Evolutionary conservation across 805 yeast species (phyloP), one percentile per base, ranked within the genome.

Genomic region (Saccharomycopsis sp.): DNA sequence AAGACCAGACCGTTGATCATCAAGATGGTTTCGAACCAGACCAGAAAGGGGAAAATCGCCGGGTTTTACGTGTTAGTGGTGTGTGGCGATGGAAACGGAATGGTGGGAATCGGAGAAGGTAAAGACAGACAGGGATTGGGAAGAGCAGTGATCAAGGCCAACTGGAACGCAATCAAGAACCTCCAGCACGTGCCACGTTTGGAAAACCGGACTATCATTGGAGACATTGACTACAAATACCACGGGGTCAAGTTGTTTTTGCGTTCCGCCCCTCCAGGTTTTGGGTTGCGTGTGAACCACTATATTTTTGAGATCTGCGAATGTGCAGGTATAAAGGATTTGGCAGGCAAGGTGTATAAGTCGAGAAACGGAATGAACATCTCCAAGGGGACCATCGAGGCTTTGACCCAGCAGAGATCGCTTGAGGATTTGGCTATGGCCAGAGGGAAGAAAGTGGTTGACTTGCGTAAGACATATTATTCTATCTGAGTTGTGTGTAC

Each of bases 311-410:
- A 91, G 74, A 83, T 94, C 59, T 91, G 97, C 71, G 88, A 87
- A 69, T 84, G 91, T 59, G 96, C 91, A 1, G 99, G 99, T 62
- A 90, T 94, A 71, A 88, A 87, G 71, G 99, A 94, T 73, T 75
- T 94, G 66, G 82, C 91, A 66, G 97, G 95, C 2, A 92, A 92
- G 69, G 88, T 92, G 52, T 89, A 87, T 77, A 86, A 91, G 67
- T 89, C 97, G 41, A 83, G 98, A 77, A 94, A 92, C 74, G 86
- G 87, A 54, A 90, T 94, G 96, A 91, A 91, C 72, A 95, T 91
- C 53, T 89, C 89, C 58, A 91, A 91, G 75, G 94, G 92, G 50
- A 81, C 91, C 54, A 77, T 91, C 59, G 95, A 89, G 70, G 97
- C 97, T 0, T 79, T 94, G 63, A 76, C 79, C 54, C 82, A 83